Evolutionary conservation across 768 basidiomycete genomes (phyloP).

Genomic region (Dacryopinax spathularia): DNA sequence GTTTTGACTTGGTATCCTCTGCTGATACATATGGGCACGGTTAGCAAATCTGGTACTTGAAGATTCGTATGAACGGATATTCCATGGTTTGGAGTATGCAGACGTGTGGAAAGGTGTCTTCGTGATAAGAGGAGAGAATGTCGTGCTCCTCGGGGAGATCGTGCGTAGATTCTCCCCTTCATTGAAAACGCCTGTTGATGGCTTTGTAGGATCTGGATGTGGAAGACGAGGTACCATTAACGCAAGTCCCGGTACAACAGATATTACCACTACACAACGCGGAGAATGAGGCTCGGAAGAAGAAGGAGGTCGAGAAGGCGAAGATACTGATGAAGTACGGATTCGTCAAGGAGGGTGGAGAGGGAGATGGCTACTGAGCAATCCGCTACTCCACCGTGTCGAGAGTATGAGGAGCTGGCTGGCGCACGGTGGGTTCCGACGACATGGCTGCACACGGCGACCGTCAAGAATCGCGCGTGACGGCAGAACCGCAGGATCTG

Average conservation of each 20-base stretch:
- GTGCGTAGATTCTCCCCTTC: constrained; percentile 37
- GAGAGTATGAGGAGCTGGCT: no score
- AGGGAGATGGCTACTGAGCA: constrained; percentile 80
- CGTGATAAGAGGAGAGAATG: constrained; percentile 95
- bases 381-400: no score
- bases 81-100: constrained; percentile 74
- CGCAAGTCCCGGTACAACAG: constrained; percentile 54
- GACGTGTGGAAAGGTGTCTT: constrained; percentile 81
- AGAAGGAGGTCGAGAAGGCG: constrained; percentile 69
- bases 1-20: not conserved
- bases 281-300: constrained; percentile 59
- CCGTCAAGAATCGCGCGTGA: no score
- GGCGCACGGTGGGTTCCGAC: no score
- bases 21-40: constrained; percentile 4
- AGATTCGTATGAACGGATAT: constrained; percentile 89
- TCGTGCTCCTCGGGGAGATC: constrained; percentile 91
- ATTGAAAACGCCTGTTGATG: not conserved
- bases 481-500: no score
- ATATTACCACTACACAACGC: constrained; percentile 59
- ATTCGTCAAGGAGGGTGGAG: constrained; percentile 88
- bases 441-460: no score
- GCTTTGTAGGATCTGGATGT: constrained; percentile 65
- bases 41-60: constrained; percentile 94
- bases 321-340: constrained; percentile 73
- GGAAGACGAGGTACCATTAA: constrained; percentile 75